phyloP scores from a whole-genome alignment of 352 stramenopile species.

The Pythium aquatile region DNA sequence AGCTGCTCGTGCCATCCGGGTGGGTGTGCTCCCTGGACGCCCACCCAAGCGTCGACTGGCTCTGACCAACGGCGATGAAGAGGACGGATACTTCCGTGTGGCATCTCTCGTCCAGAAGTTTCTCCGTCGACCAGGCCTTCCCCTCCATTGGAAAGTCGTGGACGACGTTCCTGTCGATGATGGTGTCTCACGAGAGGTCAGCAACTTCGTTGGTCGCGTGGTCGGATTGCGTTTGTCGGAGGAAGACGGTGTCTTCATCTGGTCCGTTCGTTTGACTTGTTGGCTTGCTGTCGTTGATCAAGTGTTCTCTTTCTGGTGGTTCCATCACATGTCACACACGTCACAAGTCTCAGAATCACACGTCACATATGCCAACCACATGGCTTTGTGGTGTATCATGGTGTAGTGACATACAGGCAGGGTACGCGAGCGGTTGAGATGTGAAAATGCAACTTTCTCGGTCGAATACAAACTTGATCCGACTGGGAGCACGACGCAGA shows the following conservation, averaged over 20 bases:
- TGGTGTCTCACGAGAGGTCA: background rate
- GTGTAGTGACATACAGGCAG: background rate
- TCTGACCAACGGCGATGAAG: background rate
- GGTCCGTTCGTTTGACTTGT: background rate
- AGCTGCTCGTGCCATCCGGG: conserved; percentile 4
- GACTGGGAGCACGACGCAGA: no score
- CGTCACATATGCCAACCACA: background rate
- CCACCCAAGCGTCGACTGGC: background rate
- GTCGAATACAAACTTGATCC: no score
- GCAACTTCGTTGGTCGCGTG: background rate
- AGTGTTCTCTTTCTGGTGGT: no score
- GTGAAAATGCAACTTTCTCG: no score
- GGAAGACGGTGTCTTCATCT: background rate
- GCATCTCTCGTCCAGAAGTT: background rate
- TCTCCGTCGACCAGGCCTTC: background rate
- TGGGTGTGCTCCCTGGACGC: conserved; percentile 5
- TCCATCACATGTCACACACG: background rate
- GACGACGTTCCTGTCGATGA: background rate
- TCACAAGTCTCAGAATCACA: conserved; percentile 4
- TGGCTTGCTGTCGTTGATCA: no score
- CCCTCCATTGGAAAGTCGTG: background rate
- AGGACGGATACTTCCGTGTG: background rate
- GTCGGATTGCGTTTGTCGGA: background rate
- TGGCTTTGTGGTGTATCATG: no score
- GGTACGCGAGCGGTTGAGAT: no score